Base-by-base conservation (phyloP, 129 eudicot genomes). In the Logfia minima region DNA sequence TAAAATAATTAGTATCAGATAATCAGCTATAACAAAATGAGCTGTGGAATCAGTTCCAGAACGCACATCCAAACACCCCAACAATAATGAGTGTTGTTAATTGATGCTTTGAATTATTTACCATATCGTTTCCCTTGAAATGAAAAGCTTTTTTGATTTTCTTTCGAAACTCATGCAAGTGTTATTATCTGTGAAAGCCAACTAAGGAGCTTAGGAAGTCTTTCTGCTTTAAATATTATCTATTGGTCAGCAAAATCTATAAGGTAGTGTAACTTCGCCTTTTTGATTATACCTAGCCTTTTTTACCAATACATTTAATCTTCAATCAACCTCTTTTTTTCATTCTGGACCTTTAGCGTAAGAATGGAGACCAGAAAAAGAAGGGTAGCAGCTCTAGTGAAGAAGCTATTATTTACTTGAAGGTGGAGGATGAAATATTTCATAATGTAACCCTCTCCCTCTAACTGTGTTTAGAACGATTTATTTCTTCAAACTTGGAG, bases 401-500 rank as follows among this genome's bases (percentile, higher is more conserved):
- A 19, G 96, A 95, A 70, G 85, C 80, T 77, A 79, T 91, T 69
- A 84, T 91, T 21, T 95, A 86, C 79, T 26, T 72, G 43, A 95
- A 91, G 86, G 82, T 90, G 26, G 94, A 95, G 79, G 99, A 95
- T 21, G 96, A 95, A 85, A 71, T 91, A 55, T 87, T 94, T 64
- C 87, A 84, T 51, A 80, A 94, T 90, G 98, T 93, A 75, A 41
- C 32, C 51, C 8, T 43, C 67, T 71, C 0, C 21, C 29, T 69
- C 39, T 34, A 26, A 55, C 66, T 53, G n/a, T 5, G 64, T 31
- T 29, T 24, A 31, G 32, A 31, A 21, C 2, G 19, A 3, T 14
- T 43, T 17, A 6, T 11, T 51, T 58, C 4, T 8, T 8, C 43
- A 37, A 43, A 24, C 24, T 51, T 59, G 6, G 1, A 55, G 11